Percentiles rank a stretch among this genome's conserved stretches.
phyloP scores from a whole-genome alignment of 352 stramenopile genomes.

The Pythium chondricola region DNA sequence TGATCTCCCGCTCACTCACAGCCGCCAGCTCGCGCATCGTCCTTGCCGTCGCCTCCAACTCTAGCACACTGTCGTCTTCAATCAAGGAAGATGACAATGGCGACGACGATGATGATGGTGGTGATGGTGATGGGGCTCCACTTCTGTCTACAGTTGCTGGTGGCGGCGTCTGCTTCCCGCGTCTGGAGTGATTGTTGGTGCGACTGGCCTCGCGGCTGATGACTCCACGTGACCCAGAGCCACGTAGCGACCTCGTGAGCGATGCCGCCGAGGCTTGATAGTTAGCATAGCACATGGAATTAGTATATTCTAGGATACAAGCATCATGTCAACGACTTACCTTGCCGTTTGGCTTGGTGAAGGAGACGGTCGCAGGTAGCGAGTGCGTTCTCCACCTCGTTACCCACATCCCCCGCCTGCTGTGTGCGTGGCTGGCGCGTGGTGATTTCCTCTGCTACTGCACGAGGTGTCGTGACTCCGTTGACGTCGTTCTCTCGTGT shows the following conservation, averaged over 20 bases:
- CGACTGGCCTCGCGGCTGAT: not conserved
- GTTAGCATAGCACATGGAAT: no score
- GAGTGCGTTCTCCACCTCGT: constrained; percentile 51
- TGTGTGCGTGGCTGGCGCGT: constrained; percentile 8
- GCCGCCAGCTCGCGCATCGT: constrained; percentile 29
- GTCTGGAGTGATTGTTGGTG: not conserved
- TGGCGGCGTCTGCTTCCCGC: not conserved
- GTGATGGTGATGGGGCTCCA: no score
- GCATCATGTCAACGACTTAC: not conserved
- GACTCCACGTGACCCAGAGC: not conserved
- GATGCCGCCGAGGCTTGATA: constrained; percentile 10
- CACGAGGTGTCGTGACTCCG: no score
- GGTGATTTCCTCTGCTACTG: no score
- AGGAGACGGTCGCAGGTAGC: constrained; percentile 48
- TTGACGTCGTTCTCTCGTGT: no score
- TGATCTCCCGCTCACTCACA: constrained; percentile 32
- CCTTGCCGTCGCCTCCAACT: constrained; percentile 25
- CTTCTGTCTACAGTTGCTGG: no score
- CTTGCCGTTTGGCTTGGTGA: constrained; percentile 16
- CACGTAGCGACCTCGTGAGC: constrained; percentile 5
- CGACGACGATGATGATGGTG: constrained; percentile 10
- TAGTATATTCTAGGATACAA: not conserved
- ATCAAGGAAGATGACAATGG: not conserved
- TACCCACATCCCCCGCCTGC: constrained; percentile 32
- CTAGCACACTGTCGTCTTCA: constrained; percentile 12